Percentiles rank a stretch among this genome's conserved stretches.
These are phyloP conservation scores for Leccinum griseonigrum DNA, from an alignment of 1,284 basidiomycete genomes.

Conservation along the genomic window DNA sequence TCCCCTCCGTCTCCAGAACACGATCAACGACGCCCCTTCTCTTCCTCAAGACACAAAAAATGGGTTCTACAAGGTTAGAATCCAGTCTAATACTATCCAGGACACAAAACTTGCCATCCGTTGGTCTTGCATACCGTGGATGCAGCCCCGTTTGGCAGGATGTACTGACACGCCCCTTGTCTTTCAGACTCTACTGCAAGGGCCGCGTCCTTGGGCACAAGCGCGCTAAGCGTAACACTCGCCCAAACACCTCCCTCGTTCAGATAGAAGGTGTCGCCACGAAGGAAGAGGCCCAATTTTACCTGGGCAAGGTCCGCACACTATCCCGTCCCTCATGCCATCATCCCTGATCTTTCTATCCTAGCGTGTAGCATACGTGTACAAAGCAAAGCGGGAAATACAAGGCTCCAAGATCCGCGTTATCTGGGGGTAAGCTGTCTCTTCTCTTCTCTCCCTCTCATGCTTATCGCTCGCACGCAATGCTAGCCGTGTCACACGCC, in stretches of 20 bases:
- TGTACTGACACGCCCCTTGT: constrained; percentile 16
- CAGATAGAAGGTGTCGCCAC: constrained; percentile 96
- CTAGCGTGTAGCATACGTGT: constrained; percentile 96
- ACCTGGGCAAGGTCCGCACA: constrained; percentile 90
- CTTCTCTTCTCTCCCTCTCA: neutral
- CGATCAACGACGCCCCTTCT: constrained; percentile 31
- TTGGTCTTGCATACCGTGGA: constrained; percentile 34
- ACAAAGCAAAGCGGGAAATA: constrained; percentile 92
- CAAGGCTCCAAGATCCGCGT: constrained; percentile 93
- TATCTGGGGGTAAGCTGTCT: constrained; percentile 85
- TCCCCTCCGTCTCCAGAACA: constrained; percentile 14
- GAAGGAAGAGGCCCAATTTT: constrained; percentile 96
- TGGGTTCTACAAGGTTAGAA: constrained; percentile 77
- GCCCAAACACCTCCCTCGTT: constrained; percentile 93
- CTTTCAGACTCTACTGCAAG: constrained; percentile 88
- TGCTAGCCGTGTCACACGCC: constrained; percentile 80
- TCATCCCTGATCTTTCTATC: neutral
- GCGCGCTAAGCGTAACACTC: constrained; percentile 95
- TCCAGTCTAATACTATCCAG: constrained; percentile 9
- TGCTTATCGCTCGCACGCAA: neutral
- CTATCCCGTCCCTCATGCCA: neutral
- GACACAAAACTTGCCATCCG: constrained; percentile 12
- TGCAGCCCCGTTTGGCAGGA: constrained; percentile 18
- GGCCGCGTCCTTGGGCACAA: constrained; percentile 98
- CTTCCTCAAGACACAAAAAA: constrained; percentile 51